These are phyloP conservation scores for Ogataea methylovora DNA, from an alignment of 805 yeast genomes.

Conservation along the genomic window DNA sequence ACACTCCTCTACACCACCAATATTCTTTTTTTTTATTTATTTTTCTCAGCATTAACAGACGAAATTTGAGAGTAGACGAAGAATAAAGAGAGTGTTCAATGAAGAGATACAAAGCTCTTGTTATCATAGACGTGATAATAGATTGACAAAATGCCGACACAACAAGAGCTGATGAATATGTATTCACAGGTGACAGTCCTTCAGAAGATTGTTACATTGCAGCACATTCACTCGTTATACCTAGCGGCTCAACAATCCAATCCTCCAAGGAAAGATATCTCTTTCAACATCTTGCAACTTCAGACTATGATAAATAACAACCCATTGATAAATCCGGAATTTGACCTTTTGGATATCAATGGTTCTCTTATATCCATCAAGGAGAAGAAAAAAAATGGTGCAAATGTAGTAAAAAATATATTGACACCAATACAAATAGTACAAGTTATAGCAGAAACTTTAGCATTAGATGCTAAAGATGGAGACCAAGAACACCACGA, in stretches of 20 bases:
- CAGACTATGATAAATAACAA: conserved; percentile 29
- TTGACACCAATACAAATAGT: conserved; percentile 27
- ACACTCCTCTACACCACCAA: too few relatives aligned
- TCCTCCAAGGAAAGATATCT: conserved; percentile 25
- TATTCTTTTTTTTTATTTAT: too few relatives aligned
- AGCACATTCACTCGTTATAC: conserved; percentile 27
- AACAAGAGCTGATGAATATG: conserved; percentile 19
- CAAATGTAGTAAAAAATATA: conserved; percentile 11
- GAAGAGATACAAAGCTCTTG: too few relatives aligned
- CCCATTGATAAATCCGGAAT: conserved; percentile 27
- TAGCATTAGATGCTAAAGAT: conserved; percentile 21
- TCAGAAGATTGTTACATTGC: conserved; percentile 29
- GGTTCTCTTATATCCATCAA: conserved; percentile 18
- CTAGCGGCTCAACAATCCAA: conserved; percentile 25
- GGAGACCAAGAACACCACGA: conserved; percentile 17
- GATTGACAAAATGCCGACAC: conserved; percentile 19
- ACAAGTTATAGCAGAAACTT: conserved; percentile 27
- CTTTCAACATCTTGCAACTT: conserved; percentile 27
- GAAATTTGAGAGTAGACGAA: too few relatives aligned
- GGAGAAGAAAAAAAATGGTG: conserved; percentile 11
- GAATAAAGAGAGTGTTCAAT: too few relatives aligned
- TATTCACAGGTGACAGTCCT: conserved; percentile 24
- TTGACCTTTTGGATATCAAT: conserved; percentile 24
- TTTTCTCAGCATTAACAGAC: too few relatives aligned
- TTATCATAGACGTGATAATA: too few relatives aligned